These are phyloP conservation scores for Diospyros kaki DNA, from an alignment of 148 eudicot species.

Conservation along the genomic window DNA sequence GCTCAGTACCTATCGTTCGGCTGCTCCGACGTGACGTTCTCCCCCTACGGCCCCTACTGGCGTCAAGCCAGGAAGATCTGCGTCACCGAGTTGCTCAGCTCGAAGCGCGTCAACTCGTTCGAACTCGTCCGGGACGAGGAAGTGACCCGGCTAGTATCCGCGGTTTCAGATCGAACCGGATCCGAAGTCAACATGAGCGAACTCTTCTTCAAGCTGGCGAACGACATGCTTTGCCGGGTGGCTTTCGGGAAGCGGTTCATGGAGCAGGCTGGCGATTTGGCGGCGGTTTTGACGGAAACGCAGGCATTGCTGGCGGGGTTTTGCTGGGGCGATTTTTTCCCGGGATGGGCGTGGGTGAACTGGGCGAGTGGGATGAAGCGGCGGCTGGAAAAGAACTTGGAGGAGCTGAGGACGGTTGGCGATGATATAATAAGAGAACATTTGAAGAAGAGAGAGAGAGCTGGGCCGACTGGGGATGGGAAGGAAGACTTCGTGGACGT, in stretches of 20 bases:
- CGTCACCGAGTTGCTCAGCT: conserved; percentile 44
- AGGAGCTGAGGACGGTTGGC: conserved; percentile 40
- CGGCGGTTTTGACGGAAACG: conserved; percentile 38
- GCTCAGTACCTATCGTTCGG: conserved; percentile 45
- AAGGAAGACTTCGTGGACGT: conserved; percentile 53
- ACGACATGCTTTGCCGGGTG: conserved; percentile 44
- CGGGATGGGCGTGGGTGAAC: conserved; percentile 44
- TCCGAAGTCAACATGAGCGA: conserved; percentile 27
- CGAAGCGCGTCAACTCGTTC: conserved; percentile 46
- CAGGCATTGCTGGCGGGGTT: conserved; percentile 49
- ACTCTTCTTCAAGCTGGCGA: conserved; percentile 38
- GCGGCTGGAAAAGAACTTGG: conserved; percentile 36
- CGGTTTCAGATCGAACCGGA: conserved; percentile 13
- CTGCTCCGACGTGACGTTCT: conserved; percentile 57
- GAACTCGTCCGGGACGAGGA: conserved; percentile 36
- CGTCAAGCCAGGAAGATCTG: conserved; percentile 55
- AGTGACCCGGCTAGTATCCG: conserved; percentile 23
- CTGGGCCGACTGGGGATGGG: not conserved
- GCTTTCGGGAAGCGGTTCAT: conserved; percentile 56
- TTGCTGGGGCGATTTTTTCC: conserved; percentile 46
- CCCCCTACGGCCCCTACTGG: conserved; percentile 60
- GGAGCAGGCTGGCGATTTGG: conserved; percentile 18
- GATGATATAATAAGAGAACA: conserved; percentile 49
- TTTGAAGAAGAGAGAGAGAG: conserved; percentile 12
- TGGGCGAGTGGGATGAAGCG: conserved; percentile 35